phyloP scores from a whole-genome alignment of 2,329 filamentous ascomycete species.

The Microdochium paspali region DNA sequence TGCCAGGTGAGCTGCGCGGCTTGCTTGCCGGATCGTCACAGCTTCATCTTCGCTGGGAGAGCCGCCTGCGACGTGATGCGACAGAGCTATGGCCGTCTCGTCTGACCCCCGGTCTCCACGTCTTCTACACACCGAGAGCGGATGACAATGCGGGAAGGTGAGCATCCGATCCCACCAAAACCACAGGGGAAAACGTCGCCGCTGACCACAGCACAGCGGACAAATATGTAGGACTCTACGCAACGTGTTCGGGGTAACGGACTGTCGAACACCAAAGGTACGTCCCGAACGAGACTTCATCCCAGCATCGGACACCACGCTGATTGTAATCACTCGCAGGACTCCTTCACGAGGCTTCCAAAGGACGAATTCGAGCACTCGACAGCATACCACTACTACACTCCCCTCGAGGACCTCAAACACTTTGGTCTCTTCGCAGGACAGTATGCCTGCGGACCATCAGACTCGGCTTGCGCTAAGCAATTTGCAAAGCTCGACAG shows the following conservation, averaged over 20 bases:
- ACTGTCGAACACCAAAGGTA: constrained; percentile 12
- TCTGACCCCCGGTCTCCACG: constrained; percentile 71
- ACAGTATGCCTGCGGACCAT: constrained; percentile 23
- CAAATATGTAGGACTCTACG: constrained; percentile 22
- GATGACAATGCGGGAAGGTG: constrained; percentile 14
- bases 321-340: constrained; percentile 36
- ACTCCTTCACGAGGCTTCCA: constrained; percentile 54
- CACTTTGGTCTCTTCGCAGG: constrained; percentile 42
- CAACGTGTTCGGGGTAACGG: constrained; percentile 20
- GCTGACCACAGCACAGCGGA: not conserved
- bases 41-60: constrained; percentile 74
- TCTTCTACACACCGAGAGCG: constrained; percentile 59
- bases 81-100: constrained; percentile 66
- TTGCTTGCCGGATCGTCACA: constrained; percentile 57
- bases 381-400: constrained; percentile 61
- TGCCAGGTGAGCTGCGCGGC: constrained; percentile 56
- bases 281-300: not conserved
- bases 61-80: constrained; percentile 43
- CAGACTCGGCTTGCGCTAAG: constrained; percentile 12
- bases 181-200: not conserved
- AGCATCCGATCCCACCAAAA: not conserved
- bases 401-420: constrained; percentile 47
- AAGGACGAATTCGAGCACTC: constrained; percentile 48
- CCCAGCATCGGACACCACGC: constrained; percentile 38
- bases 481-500: constrained; percentile 15